A percentile compares a stretch with the other conserved stretches of the same genome.
Conservation (phyloP, 169 alveolate genomes). For the Fabrea salina region DNA sequence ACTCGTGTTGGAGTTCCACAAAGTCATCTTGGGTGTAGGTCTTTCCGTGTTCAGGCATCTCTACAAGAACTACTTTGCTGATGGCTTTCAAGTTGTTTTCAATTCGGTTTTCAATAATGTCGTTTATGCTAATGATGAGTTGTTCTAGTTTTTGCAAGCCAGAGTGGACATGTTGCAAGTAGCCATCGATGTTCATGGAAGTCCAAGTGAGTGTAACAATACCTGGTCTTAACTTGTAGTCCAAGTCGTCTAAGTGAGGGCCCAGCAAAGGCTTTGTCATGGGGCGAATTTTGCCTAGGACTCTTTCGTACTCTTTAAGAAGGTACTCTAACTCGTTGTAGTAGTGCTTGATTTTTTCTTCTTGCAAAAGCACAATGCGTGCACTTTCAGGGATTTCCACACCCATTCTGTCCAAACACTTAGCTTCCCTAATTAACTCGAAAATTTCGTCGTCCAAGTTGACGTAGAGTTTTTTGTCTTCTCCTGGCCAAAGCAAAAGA, state of each 20-base stretch:
- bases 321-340: constrained; percentile 87
- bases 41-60: constrained; percentile 86
- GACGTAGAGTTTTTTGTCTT: constrained; percentile 86
- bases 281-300: constrained; percentile 85
- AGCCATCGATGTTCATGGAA: constrained; percentile 90
- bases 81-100: constrained; percentile 89
- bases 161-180: constrained; percentile 82
- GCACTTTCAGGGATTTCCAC: constrained; percentile 94
- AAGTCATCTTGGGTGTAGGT: constrained; percentile 85
- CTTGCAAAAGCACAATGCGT: constrained; percentile 90
- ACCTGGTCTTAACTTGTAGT: constrained; percentile 87
- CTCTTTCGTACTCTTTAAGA: constrained; percentile 91
- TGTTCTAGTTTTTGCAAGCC: constrained; percentile 89
- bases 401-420: constrained; percentile 90
- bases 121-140: constrained; percentile 89
- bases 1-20: constrained; percentile 84
- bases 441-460: constrained; percentile 90
- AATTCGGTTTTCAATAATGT: constrained; percentile 92
- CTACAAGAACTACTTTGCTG: constrained; percentile 81
- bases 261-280: constrained; percentile 85
- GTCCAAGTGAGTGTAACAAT: constrained; percentile 90
- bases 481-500: constrained; percentile 85
- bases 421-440: constrained; percentile 92
- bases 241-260: constrained; percentile 89
- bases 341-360: constrained; percentile 90